phyloP scores from a whole-genome alignment of 495 filamentous ascomycete genomes.

The Penicillium coprophilum region DNA sequence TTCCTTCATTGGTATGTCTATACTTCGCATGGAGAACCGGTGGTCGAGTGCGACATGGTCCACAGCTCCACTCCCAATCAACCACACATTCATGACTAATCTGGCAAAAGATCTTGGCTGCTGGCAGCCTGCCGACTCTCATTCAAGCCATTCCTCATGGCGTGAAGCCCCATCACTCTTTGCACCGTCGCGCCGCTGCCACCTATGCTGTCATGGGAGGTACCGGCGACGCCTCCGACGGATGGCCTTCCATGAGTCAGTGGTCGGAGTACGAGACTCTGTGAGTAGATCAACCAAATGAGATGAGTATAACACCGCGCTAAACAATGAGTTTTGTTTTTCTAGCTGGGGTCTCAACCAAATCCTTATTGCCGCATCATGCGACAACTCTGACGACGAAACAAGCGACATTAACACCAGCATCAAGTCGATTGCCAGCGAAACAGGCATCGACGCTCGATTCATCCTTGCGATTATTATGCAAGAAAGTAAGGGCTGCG shows the following conservation, averaged over 20 bases:
- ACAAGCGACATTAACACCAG: conserved; percentile 37
- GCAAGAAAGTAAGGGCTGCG: conserved; percentile 61
- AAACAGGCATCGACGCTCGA: conserved; percentile 49
- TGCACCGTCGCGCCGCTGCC: conserved; percentile 24
- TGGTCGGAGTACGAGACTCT: conserved; percentile 25
- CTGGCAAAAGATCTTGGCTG: conserved; percentile 26
- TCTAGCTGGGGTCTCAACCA: conserved; percentile 45
- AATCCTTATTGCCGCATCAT: conserved; percentile 41
- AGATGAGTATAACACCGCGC: neutral
- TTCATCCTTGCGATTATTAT: conserved; percentile 59
- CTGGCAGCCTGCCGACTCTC: conserved; percentile 33
- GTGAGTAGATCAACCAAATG: conserved; percentile 9
- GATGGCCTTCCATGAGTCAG: conserved; percentile 20
- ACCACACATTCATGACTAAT: conserved; percentile 2
- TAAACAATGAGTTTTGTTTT: neutral
- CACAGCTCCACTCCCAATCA: conserved; percentile 1
- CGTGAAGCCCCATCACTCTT: conserved; percentile 15
- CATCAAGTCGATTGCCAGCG: conserved; percentile 39
- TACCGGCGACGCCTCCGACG: conserved; percentile 20
- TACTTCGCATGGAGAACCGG: neutral
- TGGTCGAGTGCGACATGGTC: neutral
- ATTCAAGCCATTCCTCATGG: conserved; percentile 19
- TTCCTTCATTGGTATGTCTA: conserved; percentile 27
- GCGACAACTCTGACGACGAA: conserved; percentile 47
- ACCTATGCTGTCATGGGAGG: conserved; percentile 23